Percentiles rank a stretch among this genome's conserved stretches.
Conservation (phyloP, 1,284 basidiomycete genomes). For the Takashimella koratensis region DNA sequence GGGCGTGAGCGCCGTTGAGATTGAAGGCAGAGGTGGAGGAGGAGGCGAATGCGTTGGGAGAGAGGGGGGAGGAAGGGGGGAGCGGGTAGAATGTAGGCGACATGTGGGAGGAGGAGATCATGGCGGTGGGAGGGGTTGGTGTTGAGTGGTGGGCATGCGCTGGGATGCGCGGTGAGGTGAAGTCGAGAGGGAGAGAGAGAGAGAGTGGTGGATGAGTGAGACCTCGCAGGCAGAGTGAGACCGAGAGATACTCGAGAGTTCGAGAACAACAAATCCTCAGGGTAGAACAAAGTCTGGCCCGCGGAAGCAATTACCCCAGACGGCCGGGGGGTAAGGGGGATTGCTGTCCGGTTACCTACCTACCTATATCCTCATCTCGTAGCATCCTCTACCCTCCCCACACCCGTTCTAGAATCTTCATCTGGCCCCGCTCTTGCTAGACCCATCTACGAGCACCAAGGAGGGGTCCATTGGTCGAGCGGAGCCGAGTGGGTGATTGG, state of each 20-base stretch:
- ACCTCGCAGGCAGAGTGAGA: background rate
- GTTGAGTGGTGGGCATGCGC: background rate
- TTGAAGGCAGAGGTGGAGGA: background rate
- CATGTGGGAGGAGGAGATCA: conserved; percentile 1
- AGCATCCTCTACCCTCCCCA: no score
- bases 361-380: no score
- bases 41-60: background rate
- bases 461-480: no score
- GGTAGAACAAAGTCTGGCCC: no score
- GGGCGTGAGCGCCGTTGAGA: background rate
- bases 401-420: no score
- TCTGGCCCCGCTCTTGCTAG: no score
- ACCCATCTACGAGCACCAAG: no score
- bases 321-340: no score
- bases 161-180: no score
- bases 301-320: no score
- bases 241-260: background rate
- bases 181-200: conserved; percentile 8
- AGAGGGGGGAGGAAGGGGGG: background rate
- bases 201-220: background rate
- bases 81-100: background rate
- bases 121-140: background rate
- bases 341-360: no score
- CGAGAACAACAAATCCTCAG: background rate
- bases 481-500: no score